These are phyloP conservation scores for Stramenopiles sp. DNA, from an alignment of 352 stramenopile genomes.

Conservation along the genomic window DNA sequence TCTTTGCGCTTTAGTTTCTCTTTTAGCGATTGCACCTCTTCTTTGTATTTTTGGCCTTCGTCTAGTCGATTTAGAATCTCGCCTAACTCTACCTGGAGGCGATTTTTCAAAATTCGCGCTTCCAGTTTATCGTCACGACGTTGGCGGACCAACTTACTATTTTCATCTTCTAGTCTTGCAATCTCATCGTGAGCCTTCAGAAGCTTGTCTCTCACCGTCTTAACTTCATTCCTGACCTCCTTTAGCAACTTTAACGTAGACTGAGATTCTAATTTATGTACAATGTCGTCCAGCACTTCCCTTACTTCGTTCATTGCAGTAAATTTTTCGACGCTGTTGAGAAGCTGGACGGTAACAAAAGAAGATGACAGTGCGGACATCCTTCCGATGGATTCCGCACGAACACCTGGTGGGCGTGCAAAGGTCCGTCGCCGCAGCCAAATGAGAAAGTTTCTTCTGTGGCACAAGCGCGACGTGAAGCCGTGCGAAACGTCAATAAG, in stretches of 20 bases:
- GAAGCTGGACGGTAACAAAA: neutral
- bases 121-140: neutral
- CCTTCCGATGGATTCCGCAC: too few relatives aligned
- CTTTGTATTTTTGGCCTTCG: conserved; percentile 6
- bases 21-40: neutral
- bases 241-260: neutral
- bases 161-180: neutral
- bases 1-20: neutral
- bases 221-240: neutral
- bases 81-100: neutral
- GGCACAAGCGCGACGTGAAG: too few relatives aligned
- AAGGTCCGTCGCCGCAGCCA: too few relatives aligned
- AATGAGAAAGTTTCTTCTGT: too few relatives aligned
- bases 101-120: neutral
- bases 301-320: neutral
- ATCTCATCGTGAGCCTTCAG: neutral
- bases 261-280: neutral
- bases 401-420: too few relatives aligned
- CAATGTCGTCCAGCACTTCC: neutral
- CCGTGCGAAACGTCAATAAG: too few relatives aligned
- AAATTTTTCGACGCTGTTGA: neutral
- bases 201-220: neutral
- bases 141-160: neutral
- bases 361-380: neutral
- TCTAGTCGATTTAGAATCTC: neutral